These are phyloP conservation scores for Globisporangium parvum DNA, from an alignment of 352 stramenopile genomes.

Conservation along the genomic window DNA sequence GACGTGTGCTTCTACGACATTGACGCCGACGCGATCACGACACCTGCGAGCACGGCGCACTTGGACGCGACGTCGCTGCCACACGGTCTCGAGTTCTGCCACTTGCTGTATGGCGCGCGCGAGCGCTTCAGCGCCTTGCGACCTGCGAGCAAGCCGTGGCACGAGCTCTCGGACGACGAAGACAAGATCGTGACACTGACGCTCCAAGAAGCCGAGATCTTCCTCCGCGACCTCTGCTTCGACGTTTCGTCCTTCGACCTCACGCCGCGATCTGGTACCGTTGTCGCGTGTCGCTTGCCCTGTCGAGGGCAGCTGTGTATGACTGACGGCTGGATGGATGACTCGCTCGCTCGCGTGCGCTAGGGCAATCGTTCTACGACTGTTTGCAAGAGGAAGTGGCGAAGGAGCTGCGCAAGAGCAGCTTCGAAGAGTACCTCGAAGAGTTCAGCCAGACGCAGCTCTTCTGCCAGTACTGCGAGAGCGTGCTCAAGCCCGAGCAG, in stretches of 20 bases:
- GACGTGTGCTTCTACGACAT: constrained; percentile 84
- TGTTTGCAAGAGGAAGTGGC: constrained; percentile 69
- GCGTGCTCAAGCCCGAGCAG: constrained; percentile 38
- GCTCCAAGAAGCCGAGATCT: constrained; percentile 67
- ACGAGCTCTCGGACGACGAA: constrained; percentile 74
- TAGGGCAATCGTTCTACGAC: constrained; percentile 60
- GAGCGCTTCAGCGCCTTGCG: constrained; percentile 40
- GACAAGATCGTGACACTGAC: constrained; percentile 71
- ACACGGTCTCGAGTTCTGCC: constrained; percentile 52
- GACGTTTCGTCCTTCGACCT: constrained; percentile 62
- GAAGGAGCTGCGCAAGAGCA: constrained; percentile 61
- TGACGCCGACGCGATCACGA: constrained; percentile 46
- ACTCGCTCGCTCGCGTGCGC: neutral
- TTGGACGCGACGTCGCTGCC: constrained; percentile 46
- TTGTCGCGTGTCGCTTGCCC: neutral
- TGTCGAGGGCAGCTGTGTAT: neutral
- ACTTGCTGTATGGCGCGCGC: constrained; percentile 45
- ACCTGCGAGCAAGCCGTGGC: constrained; percentile 50
- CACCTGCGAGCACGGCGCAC: constrained; percentile 36
- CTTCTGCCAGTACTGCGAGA: constrained; percentile 86
- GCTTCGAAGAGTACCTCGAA: constrained; percentile 64
- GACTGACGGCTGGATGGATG: neutral
- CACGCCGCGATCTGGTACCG: constrained; percentile 30
- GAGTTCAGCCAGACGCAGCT: constrained; percentile 84
- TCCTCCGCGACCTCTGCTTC: constrained; percentile 60